Percentiles rank a stretch among this genome's conserved stretches.
Conservation (phyloP, 2,329 filamentous ascomycete species). For the Aspergillus sp. region DNA sequence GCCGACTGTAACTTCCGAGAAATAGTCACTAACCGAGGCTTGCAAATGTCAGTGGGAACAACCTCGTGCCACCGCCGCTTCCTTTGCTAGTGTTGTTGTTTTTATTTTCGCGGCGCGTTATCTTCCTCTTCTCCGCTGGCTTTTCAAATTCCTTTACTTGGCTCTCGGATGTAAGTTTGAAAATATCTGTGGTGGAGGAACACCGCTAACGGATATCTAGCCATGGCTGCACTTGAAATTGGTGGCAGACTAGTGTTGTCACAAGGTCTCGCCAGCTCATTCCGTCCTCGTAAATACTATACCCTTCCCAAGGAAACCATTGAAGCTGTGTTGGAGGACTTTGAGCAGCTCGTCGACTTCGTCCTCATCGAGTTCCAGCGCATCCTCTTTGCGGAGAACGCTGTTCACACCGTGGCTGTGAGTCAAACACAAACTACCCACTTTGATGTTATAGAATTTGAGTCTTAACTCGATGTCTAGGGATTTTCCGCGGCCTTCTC, state of each 20-base stretch:
- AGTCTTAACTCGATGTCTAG: slow-evolving; percentile 34
- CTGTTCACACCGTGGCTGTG: slow-evolving; percentile 60
- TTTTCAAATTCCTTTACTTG: slow-evolving; percentile 61
- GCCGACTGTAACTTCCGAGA: not conserved
- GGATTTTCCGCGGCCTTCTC: slow-evolving; percentile 60
- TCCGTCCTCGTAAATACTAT: slow-evolving; percentile 66
- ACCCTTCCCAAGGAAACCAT: slow-evolving; percentile 64
- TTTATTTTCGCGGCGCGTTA: slow-evolving; percentile 66
- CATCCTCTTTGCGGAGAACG: slow-evolving; percentile 65
- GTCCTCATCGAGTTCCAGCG: slow-evolving; percentile 68
- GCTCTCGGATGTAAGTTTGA: slow-evolving; percentile 55
- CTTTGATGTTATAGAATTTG: not conserved
- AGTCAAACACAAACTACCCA: slow-evolving; percentile 27
- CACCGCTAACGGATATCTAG: slow-evolving; percentile 33
- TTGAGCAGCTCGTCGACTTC: slow-evolving; percentile 67
- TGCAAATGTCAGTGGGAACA: slow-evolving; percentile 59
- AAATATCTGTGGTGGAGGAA: not conserved
- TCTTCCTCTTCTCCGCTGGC: slow-evolving; percentile 61
- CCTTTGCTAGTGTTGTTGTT: slow-evolving; percentile 55
- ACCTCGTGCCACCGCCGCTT: slow-evolving; percentile 62
- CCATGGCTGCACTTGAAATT: slow-evolving; percentile 59
- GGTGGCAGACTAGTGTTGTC: slow-evolving; percentile 56
- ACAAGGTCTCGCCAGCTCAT: slow-evolving; percentile 59
- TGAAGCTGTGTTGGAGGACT: slow-evolving; percentile 60
- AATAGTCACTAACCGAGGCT: not conserved